Base-by-base conservation (phyloP, 352 stramenopile genomes). In the Plasmopara muralis region DNA sequence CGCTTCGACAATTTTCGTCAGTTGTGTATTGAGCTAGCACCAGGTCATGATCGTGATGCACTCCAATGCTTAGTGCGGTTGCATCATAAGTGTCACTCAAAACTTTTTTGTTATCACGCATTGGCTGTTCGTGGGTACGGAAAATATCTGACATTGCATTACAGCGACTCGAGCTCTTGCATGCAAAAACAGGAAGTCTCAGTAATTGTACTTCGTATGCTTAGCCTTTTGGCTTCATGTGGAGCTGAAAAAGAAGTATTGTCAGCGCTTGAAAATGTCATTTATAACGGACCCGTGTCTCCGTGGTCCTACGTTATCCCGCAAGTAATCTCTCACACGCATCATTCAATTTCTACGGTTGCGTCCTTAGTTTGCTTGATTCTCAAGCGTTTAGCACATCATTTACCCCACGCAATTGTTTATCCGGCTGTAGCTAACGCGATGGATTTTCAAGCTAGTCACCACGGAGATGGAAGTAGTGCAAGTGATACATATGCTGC, bases 381-480 rank as follows among this genome's bases (percentile, higher is more conserved):
- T 52, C 71, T 95, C 2, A 66, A 77, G 31, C 69, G 84, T 8
- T 66, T 95, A 40, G 82, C 78, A 34, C 66, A 61, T 14, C 61
- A 81, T 25, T 84, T 62, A 6, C 77, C 83, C 2, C 68, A 89
- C 45, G 42, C 80, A 7, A 68, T 95, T 31, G 78, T 89, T 14
- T 95, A 90, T 60, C 81, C 81, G 12, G 75, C 70, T 14, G 64
- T 93, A 5, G 83, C 89, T 16, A 75, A 90, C 45, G 71, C 72
- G 7, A 59, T 77, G 46, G 50, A 70, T 18, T 49, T 46, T 47
- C 41, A 57, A 55, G 10, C 8, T 18, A 47, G 16, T 28, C 12
- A 31, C 16, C 25, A 45, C 10, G 49, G 47, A 28, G 57, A 60
- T 2, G 47, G 42, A 43, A 41, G 38, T 9, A 8, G 40, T 33